phyloP scores from a whole-genome alignment of 495 filamentous ascomycete species.

The Xylaria scruposa region DNA sequence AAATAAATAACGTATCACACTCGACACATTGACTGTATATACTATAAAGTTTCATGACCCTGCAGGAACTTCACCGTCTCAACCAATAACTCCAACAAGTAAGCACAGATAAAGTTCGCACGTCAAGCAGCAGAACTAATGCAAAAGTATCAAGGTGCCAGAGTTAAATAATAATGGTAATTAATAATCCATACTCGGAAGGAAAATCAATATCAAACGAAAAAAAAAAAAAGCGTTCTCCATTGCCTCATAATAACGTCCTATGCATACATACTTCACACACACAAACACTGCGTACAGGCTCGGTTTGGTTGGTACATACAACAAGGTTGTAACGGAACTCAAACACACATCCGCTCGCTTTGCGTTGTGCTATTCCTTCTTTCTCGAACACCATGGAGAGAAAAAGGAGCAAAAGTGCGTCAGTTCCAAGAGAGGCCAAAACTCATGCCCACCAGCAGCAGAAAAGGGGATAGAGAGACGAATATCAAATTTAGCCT shows the following conservation, averaged over 20 bases:
- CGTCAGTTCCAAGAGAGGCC: neutral
- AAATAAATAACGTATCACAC: slow-evolving; percentile 10
- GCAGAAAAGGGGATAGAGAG: neutral
- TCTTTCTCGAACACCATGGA: neutral
- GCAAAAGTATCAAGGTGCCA: neutral
- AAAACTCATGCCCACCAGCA: slow-evolving; percentile 2
- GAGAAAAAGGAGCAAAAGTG: neutral
- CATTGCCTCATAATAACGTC: slow-evolving; percentile 27
- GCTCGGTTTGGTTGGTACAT: neutral
- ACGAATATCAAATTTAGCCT: neutral
- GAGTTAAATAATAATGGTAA: neutral
- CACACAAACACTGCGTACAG: slow-evolving; percentile 27
- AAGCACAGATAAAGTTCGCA: neutral
- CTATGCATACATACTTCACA: slow-evolving; percentile 30
- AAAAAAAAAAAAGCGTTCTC: slow-evolving; percentile 11
- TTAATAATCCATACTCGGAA: neutral
- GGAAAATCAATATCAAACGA: neutral
- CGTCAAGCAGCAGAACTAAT: neutral
- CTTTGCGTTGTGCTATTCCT: neutral
- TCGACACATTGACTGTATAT: neutral
- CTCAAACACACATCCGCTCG: neutral
- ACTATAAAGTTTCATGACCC: too few relatives aligned
- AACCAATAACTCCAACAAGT: too few relatives aligned
- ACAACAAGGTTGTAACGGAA: neutral
- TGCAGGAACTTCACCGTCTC: too few relatives aligned